Base-by-base conservation (phyloP, 345 rosid genomes). In the Aquilaria yunnanensis region DNA sequence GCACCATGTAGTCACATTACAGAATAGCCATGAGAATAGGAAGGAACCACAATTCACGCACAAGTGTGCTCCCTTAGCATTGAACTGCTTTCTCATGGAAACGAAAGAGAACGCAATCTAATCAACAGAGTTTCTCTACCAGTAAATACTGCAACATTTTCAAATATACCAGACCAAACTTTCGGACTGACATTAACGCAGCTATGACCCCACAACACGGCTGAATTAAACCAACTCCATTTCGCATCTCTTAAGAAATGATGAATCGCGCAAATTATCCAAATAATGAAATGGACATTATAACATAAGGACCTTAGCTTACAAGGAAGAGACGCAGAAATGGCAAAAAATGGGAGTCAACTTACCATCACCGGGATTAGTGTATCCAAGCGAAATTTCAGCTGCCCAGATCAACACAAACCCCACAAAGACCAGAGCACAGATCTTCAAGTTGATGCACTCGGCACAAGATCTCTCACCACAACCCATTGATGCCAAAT, bases 351-450 rank as follows among this genome's bases (percentile, higher is more conserved):
- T 31, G 49, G 55, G 54, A 51, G 51, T 81, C 75, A 88, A 51
- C 51, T 81, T 78, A 88, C 98, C 98, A 74, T 93, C 98, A 57
- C 14, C 61, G 58, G 90, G 87, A 77, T 77, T 84, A 62, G 98
- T 93, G 68, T 51, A 76, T 66, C 80, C 89, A 51, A 60, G 72
- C 9, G 96, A 77, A 75, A 80, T 31, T 56, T 77, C 70, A 8
- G 86, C 78, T 54, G 63, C 67, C 72, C 63, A 88, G 77, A 94
- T 76, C 81, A 85, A 77, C 53, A 81, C 51, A 76, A 86, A 71
- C 64, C 78, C 78, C 60, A 79, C 63, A 68, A 80, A 60, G 69
- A 77, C 51, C 67, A 50, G 67, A 12, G 61, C 53, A 75, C 59
- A 67, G 80, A 90, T 86, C 85, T 79, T 74, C 77, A 64, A 73